phyloP scores from a whole-genome alignment of 805 yeast genomes.

The Yarrowia porcina region DNA sequence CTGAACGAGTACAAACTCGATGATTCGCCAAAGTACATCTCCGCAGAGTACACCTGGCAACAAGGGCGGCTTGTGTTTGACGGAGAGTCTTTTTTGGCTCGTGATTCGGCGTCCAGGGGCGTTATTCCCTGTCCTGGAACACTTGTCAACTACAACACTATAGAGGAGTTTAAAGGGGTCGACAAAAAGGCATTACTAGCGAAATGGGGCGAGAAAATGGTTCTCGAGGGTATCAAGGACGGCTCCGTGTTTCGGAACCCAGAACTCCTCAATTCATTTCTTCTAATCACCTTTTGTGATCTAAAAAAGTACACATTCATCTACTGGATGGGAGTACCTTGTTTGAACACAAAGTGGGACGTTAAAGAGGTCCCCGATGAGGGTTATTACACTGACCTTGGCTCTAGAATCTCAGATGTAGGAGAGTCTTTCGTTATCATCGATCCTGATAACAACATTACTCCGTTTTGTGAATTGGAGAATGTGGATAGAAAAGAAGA shows the following conservation, averaged over 20 bases:
- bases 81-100: constrained; percentile 33
- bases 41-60: constrained; percentile 12
- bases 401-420: background rate
- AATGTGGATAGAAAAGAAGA: background rate
- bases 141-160: constrained; percentile 67
- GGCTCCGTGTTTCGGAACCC: constrained; percentile 44
- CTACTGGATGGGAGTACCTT: constrained; percentile 88
- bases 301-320: constrained; percentile 81
- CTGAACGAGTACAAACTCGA: constrained; percentile 69
- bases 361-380: background rate
- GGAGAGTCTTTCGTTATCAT: background rate
- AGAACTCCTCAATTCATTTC: constrained; percentile 44
- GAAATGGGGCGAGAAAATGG: constrained; percentile 40
- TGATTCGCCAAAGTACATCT: constrained; percentile 32
- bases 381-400: background rate
- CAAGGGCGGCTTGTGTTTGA: constrained; percentile 6
- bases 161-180: constrained; percentile 73
- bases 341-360: constrained; percentile 54
- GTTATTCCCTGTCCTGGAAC: constrained; percentile 42
- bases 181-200: constrained; percentile 62
- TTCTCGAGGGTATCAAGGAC: constrained; percentile 36
- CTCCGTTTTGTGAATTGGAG: background rate
- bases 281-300: constrained; percentile 73
- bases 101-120: constrained; percentile 15
- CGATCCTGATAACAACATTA: background rate